Percentiles rank a stretch among this genome's conserved stretches.
Conservation (phyloP, 176 grass and related monocot species). For the Typha latifolia region DNA sequence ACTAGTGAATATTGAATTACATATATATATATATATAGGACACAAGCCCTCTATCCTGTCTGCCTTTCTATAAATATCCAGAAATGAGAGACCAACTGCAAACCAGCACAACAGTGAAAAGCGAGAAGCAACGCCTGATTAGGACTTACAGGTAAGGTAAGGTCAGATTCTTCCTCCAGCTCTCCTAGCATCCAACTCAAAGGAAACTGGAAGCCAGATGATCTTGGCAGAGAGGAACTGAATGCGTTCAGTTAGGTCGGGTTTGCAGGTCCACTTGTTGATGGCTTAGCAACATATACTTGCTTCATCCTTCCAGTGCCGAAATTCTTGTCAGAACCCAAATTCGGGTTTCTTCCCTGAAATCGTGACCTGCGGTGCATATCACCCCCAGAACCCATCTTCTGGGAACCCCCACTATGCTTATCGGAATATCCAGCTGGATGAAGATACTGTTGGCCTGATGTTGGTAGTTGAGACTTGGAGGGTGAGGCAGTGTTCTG, state of each 20-base stretch:
- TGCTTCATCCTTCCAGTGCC: slow-evolving; percentile 81
- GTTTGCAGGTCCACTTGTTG: neutral
- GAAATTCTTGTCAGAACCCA: slow-evolving; percentile 51
- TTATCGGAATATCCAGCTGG: slow-evolving; percentile 39
- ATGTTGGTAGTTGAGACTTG: slow-evolving; percentile 32
- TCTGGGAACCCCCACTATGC: slow-evolving; percentile 23
- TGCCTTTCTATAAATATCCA: neutral
- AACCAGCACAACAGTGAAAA: neutral
- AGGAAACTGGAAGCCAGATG: neutral
- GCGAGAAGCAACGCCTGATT: neutral
- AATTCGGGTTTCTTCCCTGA: slow-evolving; percentile 41
- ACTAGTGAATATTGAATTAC: neutral
- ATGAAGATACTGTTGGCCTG: slow-evolving; percentile 37
- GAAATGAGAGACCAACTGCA: neutral
- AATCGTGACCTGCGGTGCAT: slow-evolving; percentile 64
- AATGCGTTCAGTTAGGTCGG: neutral
- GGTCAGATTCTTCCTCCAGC: neutral
- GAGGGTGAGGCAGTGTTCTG: slow-evolving; percentile 28
- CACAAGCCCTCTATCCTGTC: neutral
- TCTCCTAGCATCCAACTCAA: neutral
- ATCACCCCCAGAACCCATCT: slow-evolving; percentile 37
- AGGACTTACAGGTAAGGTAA: neutral
- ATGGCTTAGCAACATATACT: slow-evolving; percentile 76
- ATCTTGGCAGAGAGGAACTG: neutral
- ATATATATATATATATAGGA: neutral